phyloP scores from a whole-genome alignment of 1,284 basidiomycete genomes.

The Pseudozyma tsukubaensis region DNA sequence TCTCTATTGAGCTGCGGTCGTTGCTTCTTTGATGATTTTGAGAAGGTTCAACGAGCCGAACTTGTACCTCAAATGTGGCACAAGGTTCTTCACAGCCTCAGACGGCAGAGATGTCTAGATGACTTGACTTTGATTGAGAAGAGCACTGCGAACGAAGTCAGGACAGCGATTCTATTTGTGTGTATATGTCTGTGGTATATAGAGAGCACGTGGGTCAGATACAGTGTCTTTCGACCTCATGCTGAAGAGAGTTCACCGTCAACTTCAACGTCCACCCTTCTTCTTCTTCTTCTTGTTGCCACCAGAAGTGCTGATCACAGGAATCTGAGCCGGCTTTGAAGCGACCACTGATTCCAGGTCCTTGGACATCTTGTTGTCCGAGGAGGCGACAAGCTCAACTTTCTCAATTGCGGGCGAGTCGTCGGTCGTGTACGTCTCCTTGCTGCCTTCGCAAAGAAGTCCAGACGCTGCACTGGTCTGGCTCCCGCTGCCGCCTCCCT shows the following conservation, averaged over 20 bases:
- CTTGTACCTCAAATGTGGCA: too few species aligned
- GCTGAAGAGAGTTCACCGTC: too few species aligned
- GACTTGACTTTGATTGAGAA: too few species aligned
- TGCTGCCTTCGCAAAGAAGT: constrained; percentile 35
- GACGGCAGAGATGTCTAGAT: too few species aligned
- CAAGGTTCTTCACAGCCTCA: too few species aligned
- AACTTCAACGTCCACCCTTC: constrained; percentile 31
- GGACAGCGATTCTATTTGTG: not conserved
- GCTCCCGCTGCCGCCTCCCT: constrained; percentile 22
- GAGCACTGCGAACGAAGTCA: not conserved
- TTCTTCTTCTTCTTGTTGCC: constrained; percentile 40
- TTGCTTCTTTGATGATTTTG: too few species aligned
- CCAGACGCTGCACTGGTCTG: constrained; percentile 28
- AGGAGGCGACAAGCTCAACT: constrained; percentile 3
- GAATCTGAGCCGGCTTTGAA: not conserved
- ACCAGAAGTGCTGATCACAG: constrained; percentile 21
- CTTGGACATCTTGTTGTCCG: not conserved
- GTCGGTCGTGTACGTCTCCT: constrained; percentile 28
- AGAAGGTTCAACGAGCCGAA: too few species aligned
- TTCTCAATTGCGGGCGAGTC: not conserved
- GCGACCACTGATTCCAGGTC: not conserved
- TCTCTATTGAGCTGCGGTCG: not conserved
- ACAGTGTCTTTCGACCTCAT: not conserved
- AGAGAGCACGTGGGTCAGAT: not conserved
- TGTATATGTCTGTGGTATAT: not conserved